These are phyloP conservation scores for Gossypium stocksii DNA, from an alignment of 345 rosid species.

Conservation along the genomic window DNA sequence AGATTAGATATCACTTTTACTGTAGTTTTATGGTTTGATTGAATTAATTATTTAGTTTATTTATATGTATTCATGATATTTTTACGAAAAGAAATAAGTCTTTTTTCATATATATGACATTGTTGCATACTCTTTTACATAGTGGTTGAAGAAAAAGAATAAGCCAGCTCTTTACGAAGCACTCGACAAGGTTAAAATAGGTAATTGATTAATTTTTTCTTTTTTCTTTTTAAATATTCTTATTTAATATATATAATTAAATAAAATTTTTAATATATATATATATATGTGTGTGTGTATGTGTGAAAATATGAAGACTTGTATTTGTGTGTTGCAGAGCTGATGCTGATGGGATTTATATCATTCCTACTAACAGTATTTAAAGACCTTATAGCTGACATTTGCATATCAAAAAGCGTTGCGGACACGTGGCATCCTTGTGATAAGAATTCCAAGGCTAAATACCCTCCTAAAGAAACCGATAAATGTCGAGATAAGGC, in stretches of 20 bases:
- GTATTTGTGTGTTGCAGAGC: constrained; percentile 34
- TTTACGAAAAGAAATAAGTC: too few relatives aligned
- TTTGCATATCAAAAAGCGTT: constrained; percentile 41
- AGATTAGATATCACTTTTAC: too few relatives aligned
- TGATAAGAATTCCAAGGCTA: neutral
- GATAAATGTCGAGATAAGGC: constrained; percentile 42
- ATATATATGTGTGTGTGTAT: too few relatives aligned
- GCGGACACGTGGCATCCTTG: constrained; percentile 78
- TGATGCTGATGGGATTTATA: constrained; percentile 76
- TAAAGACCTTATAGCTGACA: constrained; percentile 35
- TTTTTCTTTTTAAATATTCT: too few relatives aligned
- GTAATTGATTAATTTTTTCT: constrained; percentile 15
- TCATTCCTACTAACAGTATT: constrained; percentile 53
- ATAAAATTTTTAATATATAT: too few relatives aligned
- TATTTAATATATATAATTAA: neutral
- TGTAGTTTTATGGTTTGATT: too few relatives aligned
- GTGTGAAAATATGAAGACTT: too few relatives aligned
- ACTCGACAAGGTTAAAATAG: constrained; percentile 77
- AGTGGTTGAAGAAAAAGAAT: constrained; percentile 64
- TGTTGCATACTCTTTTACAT: constrained; percentile 2
- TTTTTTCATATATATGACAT: neutral
- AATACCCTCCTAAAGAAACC: neutral
- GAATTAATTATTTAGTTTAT: too few relatives aligned
- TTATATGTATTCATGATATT: too few relatives aligned
- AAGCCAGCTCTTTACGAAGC: constrained; percentile 73